Evolutionary conservation across 352 stramenopile genomes (phyloP).

Genomic region (Globisporangium nunn): DNA sequence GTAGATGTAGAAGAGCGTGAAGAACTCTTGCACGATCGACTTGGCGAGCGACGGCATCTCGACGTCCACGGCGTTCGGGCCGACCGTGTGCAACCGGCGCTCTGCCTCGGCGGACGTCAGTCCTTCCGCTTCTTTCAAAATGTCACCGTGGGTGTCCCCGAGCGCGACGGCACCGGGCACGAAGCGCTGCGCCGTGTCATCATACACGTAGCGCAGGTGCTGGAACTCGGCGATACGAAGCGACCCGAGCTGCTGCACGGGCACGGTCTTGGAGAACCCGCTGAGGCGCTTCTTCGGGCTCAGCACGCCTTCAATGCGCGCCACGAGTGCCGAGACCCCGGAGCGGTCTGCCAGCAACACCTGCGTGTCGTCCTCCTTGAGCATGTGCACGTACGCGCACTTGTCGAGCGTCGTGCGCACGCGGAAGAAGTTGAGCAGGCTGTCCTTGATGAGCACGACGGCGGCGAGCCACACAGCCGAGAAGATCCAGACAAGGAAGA

Average conservation of each 20-base stretch:
- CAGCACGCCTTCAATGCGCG: slow-evolving; percentile 15
- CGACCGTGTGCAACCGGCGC: slow-evolving; percentile 39
- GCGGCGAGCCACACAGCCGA: slow-evolving; percentile 38
- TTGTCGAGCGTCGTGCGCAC: slow-evolving; percentile 57
- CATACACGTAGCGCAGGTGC: slow-evolving; percentile 53
- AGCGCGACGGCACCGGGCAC: slow-evolving; percentile 44
- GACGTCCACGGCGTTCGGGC: slow-evolving; percentile 54
- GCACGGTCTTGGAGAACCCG: slow-evolving; percentile 36
- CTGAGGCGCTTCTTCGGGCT: slow-evolving; percentile 23
- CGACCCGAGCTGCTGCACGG: slow-evolving; percentile 20
- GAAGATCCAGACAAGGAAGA: slow-evolving; percentile 31
- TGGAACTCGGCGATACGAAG: slow-evolving; percentile 48
- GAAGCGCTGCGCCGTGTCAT: slow-evolving; percentile 39
- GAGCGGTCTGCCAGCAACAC: slow-evolving; percentile 52
- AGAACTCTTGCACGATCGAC: slow-evolving; percentile 59
- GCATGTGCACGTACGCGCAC: slow-evolving; percentile 1
- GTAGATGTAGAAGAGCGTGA: slow-evolving; percentile 74
- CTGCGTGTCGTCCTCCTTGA: slow-evolving; percentile 26
- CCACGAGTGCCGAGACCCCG: slow-evolving; percentile 45
- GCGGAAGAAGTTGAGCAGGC: slow-evolving; percentile 63
- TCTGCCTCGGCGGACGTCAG: slow-evolving; percentile 28
- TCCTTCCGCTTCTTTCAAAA: slow-evolving; percentile 41
- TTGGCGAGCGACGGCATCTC: slow-evolving; percentile 45
- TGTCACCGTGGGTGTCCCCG: slow-evolving; percentile 33
- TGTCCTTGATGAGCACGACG: slow-evolving; percentile 33